Base-by-base conservation (phyloP, 1,284 basidiomycete genomes). In the Kwoniella shivajii region DNA sequence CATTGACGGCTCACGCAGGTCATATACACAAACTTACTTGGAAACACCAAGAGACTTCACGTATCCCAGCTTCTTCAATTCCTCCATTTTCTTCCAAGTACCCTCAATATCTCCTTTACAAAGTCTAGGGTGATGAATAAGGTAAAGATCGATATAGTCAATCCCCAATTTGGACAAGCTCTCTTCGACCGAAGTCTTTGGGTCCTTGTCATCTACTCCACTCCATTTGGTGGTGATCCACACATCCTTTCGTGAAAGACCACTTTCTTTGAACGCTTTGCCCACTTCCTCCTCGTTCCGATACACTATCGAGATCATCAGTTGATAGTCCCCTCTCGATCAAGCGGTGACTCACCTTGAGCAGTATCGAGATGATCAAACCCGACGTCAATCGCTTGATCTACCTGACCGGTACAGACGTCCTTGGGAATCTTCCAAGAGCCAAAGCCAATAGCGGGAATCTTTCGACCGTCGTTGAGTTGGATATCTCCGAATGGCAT, bases 21-120 rank as follows among this genome's bases (percentile, higher is more conserved):
- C 24, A 30, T n/a, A 42, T 36, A 18, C 2, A 24, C 6, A 18
- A 26, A 64, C 73, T 56, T 52, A 73, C 73, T 89, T 90, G 73
- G 84, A 86, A 22, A 89, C 85, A n/a, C 88, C 88, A 53, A 88
- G 87, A 61, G 84, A 86, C 85, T 83, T 86, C 20, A 82, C 80
- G 3, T 84, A 72, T 0, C 86, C 86, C 4, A 82, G 75, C 48
- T 82, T 80, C 63, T 84, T 81, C 54, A 86, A 65, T 22, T 78
- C 78, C 71, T 87, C 85, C 67, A 89, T 82, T 62, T 84, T 77
- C 33, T 75, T 77, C 88, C 88, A 89, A 6, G 80, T 79, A 6
- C 81, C 82, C 0, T 82, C 57, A 38, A 87, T 82, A 57, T 86
- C 82, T 1, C 81, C 80, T 22, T 80, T 69, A 20, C 82, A 80